Evolutionary conservation across 2,329 filamentous ascomycete species (phyloP).

Genomic region (Epichloe sibirici): DNA sequence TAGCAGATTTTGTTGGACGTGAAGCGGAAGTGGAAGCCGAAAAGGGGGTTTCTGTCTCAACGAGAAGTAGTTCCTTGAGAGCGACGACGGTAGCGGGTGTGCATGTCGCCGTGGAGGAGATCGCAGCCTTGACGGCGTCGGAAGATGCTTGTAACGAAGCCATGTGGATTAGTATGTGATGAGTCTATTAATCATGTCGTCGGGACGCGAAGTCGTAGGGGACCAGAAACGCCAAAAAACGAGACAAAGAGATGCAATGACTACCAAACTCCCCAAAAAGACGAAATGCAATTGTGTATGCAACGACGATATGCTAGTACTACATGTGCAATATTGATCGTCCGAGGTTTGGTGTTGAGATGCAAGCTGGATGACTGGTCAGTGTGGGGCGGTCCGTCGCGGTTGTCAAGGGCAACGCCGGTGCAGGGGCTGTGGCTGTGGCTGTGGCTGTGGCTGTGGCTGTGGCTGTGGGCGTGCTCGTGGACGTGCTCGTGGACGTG

Average conservation of each 20-base stretch:
- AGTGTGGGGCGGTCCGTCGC: constrained; percentile 18
- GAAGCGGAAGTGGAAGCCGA: constrained; percentile 15
- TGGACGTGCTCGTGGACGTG: no score
- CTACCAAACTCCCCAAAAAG: constrained; percentile 5
- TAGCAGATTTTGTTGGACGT: constrained; percentile 16
- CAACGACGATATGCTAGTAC: constrained; percentile 8
- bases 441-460: background rate
- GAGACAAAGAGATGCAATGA: constrained; percentile 2
- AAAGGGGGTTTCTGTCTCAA: constrained; percentile 18
- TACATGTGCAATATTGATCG: constrained; percentile 9
- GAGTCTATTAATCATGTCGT: constrained; percentile 21
- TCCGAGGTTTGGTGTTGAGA: constrained; percentile 6
- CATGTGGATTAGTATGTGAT: constrained; percentile 24
- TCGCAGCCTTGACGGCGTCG: constrained; percentile 41
- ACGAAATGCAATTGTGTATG: constrained; percentile 12
- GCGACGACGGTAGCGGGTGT: constrained; percentile 35
- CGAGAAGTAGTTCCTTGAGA: constrained; percentile 33
- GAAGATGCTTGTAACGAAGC: constrained; percentile 30
- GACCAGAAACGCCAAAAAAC: constrained; percentile 7
- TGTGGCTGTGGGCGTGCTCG: no score
- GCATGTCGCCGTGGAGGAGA: constrained; percentile 41
- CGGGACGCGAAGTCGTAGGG: constrained; percentile 9
- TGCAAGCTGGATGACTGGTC: constrained; percentile 1
- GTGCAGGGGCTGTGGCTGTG: background rate
- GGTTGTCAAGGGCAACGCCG: constrained; percentile 26